Evolutionary conservation across 2,329 filamentous ascomycete genomes (phyloP).

Genomic region (Fusarium sarcochroum): DNA sequence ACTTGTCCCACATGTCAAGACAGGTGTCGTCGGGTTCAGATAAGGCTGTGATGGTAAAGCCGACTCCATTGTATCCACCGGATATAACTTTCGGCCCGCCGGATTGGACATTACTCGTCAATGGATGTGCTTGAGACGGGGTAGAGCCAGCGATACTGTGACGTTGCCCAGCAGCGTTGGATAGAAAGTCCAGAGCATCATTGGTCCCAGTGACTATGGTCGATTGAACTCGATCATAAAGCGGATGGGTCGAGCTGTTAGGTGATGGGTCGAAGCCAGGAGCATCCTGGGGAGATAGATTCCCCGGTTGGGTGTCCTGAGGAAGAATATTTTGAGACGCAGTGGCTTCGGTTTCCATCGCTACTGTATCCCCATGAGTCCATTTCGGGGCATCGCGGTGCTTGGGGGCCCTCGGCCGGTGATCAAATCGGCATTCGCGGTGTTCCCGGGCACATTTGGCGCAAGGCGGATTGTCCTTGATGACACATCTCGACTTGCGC

Average conservation of each 20-base stretch:
- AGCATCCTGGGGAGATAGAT: neutral
- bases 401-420: slow-evolving; percentile 22
- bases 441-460: slow-evolving; percentile 36
- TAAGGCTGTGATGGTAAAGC: slow-evolving; percentile 24
- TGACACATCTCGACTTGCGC: slow-evolving; percentile 33
- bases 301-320: neutral
- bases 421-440: slow-evolving; percentile 34
- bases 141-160: slow-evolving; percentile 18
- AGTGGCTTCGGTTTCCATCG: neutral
- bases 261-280: slow-evolving; percentile 2
- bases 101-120: neutral
- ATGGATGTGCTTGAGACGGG: slow-evolving; percentile 5
- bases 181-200: slow-evolving; percentile 35
- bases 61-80: slow-evolving; percentile 12
- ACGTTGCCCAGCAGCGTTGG: slow-evolving; percentile 22
- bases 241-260: neutral
- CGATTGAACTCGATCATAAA: slow-evolving; percentile 30
- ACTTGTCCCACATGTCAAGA: slow-evolving; percentile 46
- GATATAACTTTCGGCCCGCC: slow-evolving; percentile 8
- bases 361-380: slow-evolving; percentile 4
- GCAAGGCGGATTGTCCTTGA: slow-evolving; percentile 37
- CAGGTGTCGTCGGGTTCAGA: slow-evolving; percentile 39
- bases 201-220: slow-evolving; percentile 33
- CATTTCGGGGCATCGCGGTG: slow-evolving; percentile 30
- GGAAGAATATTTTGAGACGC: neutral